phyloP scores from a whole-genome alignment of 2,329 filamentous ascomycete genomes.

The Microdochium nivale region DNA sequence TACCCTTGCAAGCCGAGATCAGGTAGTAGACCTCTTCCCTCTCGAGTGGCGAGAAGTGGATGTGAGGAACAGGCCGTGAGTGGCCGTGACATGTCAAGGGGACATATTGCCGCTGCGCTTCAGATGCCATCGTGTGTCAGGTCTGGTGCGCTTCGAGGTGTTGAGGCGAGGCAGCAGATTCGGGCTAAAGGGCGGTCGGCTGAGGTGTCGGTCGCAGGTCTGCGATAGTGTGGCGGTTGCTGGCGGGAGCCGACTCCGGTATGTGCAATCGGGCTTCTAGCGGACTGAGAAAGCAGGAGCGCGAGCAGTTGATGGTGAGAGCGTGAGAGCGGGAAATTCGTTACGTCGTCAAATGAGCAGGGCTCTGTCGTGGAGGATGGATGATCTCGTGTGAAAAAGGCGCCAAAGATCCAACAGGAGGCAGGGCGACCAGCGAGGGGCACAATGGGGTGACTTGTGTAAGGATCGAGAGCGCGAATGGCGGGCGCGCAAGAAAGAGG shows the following conservation, averaged over 20 bases:
- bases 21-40: constrained; percentile 83
- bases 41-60: constrained; percentile 78
- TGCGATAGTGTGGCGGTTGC: too few species aligned
- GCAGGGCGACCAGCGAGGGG: not conserved
- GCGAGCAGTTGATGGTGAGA: too few species aligned
- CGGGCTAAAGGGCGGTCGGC: not conserved
- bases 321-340: too few species aligned
- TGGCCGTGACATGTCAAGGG: constrained; percentile 92
- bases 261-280: too few species aligned
- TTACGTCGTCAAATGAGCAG: not conserved
- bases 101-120: constrained; percentile 51
- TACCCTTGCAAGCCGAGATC: constrained; percentile 88
- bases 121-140: constrained; percentile 2
- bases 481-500: not conserved
- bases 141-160: not conserved
- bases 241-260: too few species aligned
- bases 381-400: not conserved
- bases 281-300: too few species aligned
- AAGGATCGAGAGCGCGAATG: not conserved
- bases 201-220: too few species aligned
- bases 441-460: not conserved
- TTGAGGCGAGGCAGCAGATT: not conserved
- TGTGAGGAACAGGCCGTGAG: constrained; percentile 83
- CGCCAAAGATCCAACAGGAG: not conserved
- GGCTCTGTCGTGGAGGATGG: not conserved